These are phyloP conservation scores for Sarocladium kiliense DNA, from an alignment of 2,329 filamentous ascomycete species.

Conservation along the genomic window DNA sequence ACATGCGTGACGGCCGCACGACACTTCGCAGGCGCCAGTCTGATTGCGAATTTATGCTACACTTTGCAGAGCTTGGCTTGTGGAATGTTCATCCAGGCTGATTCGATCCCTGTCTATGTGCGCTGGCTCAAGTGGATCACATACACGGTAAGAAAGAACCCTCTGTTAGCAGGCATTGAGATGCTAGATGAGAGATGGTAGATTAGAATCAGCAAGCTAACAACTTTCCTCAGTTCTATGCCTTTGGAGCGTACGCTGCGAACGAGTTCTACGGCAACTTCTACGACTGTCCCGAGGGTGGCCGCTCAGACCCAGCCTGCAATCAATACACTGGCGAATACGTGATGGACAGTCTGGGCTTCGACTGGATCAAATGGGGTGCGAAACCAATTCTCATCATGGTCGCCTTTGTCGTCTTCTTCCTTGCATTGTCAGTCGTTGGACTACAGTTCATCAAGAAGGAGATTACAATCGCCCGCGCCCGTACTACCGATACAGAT, in stretches of 20 bases:
- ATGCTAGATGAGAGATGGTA: too few species aligned
- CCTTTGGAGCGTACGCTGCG: conserved; percentile 63
- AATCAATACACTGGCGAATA: conserved; percentile 64
- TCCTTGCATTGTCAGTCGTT: conserved; percentile 55
- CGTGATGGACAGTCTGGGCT: conserved; percentile 63
- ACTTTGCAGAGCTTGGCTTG: conserved; percentile 71
- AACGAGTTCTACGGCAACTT: conserved; percentile 71
- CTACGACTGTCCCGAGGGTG: conserved; percentile 66
- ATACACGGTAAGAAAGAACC: conserved; percentile 42
- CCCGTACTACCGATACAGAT: conserved; percentile 54
- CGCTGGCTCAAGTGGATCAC: conserved; percentile 69
- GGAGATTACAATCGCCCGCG: conserved; percentile 64
- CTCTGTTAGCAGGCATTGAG: not conserved
- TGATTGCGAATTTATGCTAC: conserved; percentile 68
- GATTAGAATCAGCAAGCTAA: too few species aligned
- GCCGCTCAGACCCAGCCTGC: conserved; percentile 60
- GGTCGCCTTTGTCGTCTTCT: conserved; percentile 57
- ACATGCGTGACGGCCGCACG: conserved; percentile 60
- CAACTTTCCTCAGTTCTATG: conserved; percentile 49
- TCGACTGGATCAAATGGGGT: conserved; percentile 60
- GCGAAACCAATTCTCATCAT: conserved; percentile 60
- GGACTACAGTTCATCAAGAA: conserved; percentile 60
- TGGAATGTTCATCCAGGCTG: conserved; percentile 70
- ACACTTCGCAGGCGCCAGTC: conserved; percentile 63
- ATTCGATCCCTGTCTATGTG: conserved; percentile 71